A percentile compares a stretch with the other conserved stretches of the same genome.
phyloP scores from a whole-genome alignment of 2,329 filamentous ascomycete species.

The Alternaria triticina region DNA sequence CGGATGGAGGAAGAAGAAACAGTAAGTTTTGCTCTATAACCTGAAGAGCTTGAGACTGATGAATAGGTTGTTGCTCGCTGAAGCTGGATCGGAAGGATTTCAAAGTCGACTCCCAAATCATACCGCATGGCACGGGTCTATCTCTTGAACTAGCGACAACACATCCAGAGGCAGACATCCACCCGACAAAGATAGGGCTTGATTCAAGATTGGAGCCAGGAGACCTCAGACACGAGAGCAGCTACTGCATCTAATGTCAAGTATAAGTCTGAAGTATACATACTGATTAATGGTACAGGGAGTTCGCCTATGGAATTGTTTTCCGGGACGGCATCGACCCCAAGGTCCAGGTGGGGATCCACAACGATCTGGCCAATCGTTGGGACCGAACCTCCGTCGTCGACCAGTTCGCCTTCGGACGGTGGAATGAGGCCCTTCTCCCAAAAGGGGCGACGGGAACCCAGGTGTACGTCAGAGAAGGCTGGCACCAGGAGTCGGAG shows the following conservation, averaged over 20 bases:
- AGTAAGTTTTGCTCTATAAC: neutral
- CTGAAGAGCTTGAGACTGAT: neutral
- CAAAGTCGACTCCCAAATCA: neutral
- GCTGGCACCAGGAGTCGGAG: slow-evolving; percentile 7
- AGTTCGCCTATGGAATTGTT: neutral
- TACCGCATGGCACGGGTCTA: neutral
- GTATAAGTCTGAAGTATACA: neutral
- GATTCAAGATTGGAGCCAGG: neutral
- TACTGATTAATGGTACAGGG: neutral
- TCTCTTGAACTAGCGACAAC: neutral
- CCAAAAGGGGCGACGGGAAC: neutral
- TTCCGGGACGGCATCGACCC: neutral
- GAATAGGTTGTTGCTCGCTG: neutral
- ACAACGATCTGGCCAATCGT: neutral
- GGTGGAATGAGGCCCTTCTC: neutral
- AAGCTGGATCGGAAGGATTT: neutral
- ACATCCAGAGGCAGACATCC: neutral
- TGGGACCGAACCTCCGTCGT: neutral
- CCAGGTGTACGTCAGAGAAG: slow-evolving; percentile 1
- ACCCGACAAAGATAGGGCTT: neutral
- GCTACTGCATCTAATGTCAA: neutral
- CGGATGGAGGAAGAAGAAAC: neutral
- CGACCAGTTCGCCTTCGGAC: slow-evolving; percentile 1
- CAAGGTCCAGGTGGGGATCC: neutral
- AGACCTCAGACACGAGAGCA: neutral